Percentiles rank a stretch among this genome's conserved stretches.
Conservation (phyloP, 2,329 filamentous ascomycete species). For the Colletotrichum godetiae region DNA sequence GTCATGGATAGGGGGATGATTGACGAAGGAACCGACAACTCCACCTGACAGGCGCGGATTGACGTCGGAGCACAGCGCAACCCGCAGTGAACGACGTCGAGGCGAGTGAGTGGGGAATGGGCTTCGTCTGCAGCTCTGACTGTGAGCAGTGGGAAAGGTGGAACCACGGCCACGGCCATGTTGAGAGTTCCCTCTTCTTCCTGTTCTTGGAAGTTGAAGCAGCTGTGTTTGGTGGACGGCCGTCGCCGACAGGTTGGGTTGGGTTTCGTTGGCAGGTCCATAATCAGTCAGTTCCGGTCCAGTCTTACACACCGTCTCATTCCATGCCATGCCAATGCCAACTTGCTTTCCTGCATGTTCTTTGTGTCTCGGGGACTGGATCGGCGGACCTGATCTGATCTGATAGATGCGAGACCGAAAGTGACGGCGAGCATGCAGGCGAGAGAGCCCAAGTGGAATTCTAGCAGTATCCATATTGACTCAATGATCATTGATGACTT, state of each 20-base stretch:
- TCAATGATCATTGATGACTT: background rate
- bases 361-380: constrained; percentile 1
- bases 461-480: background rate
- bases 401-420: constrained; percentile 23
- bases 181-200: background rate
- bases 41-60: constrained; percentile 16
- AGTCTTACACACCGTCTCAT: background rate
- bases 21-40: constrained; percentile 17
- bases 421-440: constrained; percentile 20
- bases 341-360: background rate
- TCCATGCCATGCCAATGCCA: background rate
- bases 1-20: background rate
- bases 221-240: constrained; percentile 10
- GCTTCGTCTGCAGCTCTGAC: constrained; percentile 13
- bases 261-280: constrained; percentile 14
- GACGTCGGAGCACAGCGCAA: constrained; percentile 9
- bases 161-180: constrained; percentile 14
- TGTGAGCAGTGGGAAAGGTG: constrained; percentile 16
- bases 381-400: constrained; percentile 27
- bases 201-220: background rate
- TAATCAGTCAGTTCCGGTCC: background rate
- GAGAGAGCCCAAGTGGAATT: background rate
- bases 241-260: constrained; percentile 23
- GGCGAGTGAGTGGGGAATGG: constrained; percentile 18
- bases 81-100: background rate